phyloP scores from a whole-genome alignment of 495 filamentous ascomycete genomes.

The Tirmania nivea region DNA sequence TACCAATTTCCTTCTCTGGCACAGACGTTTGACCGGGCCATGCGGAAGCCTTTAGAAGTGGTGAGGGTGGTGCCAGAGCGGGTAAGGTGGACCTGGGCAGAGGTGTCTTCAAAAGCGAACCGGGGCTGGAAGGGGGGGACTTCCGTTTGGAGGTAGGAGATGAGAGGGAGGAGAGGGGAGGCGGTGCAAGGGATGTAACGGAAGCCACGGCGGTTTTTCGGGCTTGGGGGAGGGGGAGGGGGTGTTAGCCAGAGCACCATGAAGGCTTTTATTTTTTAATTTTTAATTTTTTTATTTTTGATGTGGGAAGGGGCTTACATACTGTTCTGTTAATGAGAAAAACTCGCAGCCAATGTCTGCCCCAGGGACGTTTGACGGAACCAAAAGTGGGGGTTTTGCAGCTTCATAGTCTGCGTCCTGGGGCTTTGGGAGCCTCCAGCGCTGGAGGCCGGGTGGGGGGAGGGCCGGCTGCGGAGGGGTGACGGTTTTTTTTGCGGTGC shows the following conservation, averaged over 20 bases:
- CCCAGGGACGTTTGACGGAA: slow-evolving; percentile 30
- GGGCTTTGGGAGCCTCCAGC: slow-evolving; percentile 38
- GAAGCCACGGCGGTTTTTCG: slow-evolving; percentile 44
- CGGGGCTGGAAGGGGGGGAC: slow-evolving; percentile 56
- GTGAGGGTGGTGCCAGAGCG: slow-evolving; percentile 37
- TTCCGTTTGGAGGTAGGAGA: slow-evolving; percentile 78
- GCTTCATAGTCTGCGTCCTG: slow-evolving; percentile 13
- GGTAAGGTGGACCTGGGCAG: slow-evolving; percentile 52
- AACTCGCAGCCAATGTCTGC: slow-evolving; percentile 28
- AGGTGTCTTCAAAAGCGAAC: slow-evolving; percentile 80
- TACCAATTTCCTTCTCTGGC: slow-evolving; percentile 83
- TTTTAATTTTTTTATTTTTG: too few species aligned
- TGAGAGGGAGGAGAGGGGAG: slow-evolving; percentile 63
- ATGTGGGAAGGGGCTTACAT: slow-evolving; percentile 18
- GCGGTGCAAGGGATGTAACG: slow-evolving; percentile 82
- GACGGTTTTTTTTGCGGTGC: neutral
- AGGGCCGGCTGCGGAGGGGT: neutral
- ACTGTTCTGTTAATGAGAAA: slow-evolving; percentile 44
- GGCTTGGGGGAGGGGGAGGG: slow-evolving; percentile 58
- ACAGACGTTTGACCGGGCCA: slow-evolving; percentile 73
- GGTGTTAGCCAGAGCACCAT: slow-evolving; percentile 21
- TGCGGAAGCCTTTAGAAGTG: slow-evolving; percentile 60
- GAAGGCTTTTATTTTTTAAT: too few species aligned
- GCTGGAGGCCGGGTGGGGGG: slow-evolving; percentile 25
- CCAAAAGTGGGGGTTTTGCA: slow-evolving; percentile 34